Evolutionary conservation across 192 early-diverging fungal genomes (phyloP), one percentile per base, ranked within the genome.

Genomic region (Podila horticola): DNA sequence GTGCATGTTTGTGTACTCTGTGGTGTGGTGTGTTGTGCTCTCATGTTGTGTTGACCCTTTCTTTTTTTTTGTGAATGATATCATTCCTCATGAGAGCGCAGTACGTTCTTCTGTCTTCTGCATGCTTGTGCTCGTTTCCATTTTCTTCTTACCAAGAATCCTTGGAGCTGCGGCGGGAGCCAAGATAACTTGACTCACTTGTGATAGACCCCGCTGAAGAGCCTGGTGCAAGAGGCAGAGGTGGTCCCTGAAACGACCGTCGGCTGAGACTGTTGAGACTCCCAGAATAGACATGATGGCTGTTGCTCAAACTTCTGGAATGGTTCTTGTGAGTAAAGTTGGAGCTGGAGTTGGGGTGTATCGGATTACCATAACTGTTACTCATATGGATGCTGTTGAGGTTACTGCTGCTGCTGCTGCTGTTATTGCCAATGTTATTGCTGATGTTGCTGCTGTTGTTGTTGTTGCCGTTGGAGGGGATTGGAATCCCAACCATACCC

Each of bases 151-250:
- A 79, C 75, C 71, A 58, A 62, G 75, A 79, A 19, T 79, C 75
- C 52, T 79, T 79, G 58, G 75, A 79, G 45, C 75, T 72, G 30
- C 75, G 69, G 6, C 75, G 69, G 8, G 75, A 61, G 19, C 71
- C 75, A 72, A 69, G 66, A 33, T 58, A 55, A 12, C 58, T 65
- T 6, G 75, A 72, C 5, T 69, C 36, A 52, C 75, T 59, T 58
- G 41, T 52, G 12, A 52, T 31, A 3, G 67, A 52, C 11, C 33
- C 26, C 31, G 58, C 22, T 45, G 41, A 45, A 36, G 62, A 36
- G 41, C 67, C 33, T 36, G 34, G 34, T 36, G 34, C 34, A 22
- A 24, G 22, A 41, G 19, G 22, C 12, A 22, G 17, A n/a, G 24
- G 17, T 55, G 52, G 24, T 55, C 52, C 52, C 24, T 55, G 52